phyloP scores from a whole-genome alignment of 1,139 yeast genomes.

The Nakaseomyces sp. region DNA sequence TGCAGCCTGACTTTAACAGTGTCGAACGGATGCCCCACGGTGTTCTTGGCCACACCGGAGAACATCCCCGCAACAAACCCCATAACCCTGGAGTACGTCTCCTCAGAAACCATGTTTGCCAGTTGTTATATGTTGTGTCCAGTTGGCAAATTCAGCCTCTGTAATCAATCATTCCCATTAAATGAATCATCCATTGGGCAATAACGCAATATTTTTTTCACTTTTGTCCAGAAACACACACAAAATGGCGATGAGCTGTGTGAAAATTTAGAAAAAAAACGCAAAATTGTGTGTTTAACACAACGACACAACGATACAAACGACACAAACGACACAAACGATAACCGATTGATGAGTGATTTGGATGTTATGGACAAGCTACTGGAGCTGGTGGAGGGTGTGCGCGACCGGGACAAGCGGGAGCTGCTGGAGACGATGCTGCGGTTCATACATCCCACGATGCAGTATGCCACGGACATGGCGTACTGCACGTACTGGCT shows the following conservation, averaged over 20 bases:
- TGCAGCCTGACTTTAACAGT: slow-evolving; percentile 83
- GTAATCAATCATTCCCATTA: too few species aligned
- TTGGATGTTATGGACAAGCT: background rate
- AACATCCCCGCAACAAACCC: slow-evolving; percentile 86
- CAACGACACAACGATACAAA: too few species aligned
- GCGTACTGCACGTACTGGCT: background rate
- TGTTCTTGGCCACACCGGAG: slow-evolving; percentile 77
- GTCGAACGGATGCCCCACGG: slow-evolving; percentile 91
- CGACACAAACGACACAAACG: too few species aligned
- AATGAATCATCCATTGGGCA: slow-evolving; percentile 1
- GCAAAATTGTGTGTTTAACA: too few species aligned
- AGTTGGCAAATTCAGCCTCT: too few species aligned
- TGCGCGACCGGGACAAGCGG: background rate
- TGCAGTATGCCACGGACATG: slow-evolving; percentile 1
- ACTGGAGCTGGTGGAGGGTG: background rate
- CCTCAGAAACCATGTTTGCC: slow-evolving; percentile 2
- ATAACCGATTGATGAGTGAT: background rate
- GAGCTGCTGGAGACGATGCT: slow-evolving; percentile 4
- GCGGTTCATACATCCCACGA: background rate
- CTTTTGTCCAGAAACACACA: too few species aligned
- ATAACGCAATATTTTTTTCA: too few species aligned
- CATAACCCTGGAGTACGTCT: slow-evolving; percentile 29
- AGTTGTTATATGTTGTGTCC: too few species aligned
- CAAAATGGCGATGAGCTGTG: too few species aligned
- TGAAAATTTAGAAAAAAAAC: too few species aligned